Evolutionary conservation across 306 rosid species (phyloP).

Genomic region (Sicyos baderoa): DNA sequence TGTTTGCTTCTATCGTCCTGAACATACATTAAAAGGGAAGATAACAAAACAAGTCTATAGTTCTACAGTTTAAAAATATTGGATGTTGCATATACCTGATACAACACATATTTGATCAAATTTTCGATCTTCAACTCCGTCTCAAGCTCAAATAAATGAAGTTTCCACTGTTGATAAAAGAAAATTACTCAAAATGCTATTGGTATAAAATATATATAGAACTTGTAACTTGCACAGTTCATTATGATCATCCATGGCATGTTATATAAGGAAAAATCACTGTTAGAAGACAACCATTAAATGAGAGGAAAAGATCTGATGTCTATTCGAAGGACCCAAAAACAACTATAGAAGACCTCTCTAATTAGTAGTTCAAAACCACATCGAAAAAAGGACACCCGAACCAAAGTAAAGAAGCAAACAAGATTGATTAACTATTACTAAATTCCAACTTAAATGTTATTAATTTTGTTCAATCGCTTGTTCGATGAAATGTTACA

Average conservation of each 20-base stretch:
- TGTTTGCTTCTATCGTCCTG: slow-evolving; percentile 80
- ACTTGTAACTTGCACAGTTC: not conserved
- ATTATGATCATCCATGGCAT: not conserved
- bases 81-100: slow-evolving; percentile 45
- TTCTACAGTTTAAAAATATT: not conserved
- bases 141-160: slow-evolving; percentile 93
- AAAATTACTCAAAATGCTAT: slow-evolving; percentile 2
- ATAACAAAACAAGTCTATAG: not conserved
- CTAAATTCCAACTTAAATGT: not conserved
- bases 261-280: not conserved
- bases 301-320: not conserved
- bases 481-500: not conserved
- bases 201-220: not conserved
- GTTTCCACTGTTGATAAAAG: slow-evolving; percentile 70
- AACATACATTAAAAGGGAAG: not conserved
- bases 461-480: not conserved
- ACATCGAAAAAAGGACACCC: too few species aligned
- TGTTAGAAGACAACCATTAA: not conserved
- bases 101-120: slow-evolving; percentile 72
- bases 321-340: not conserved
- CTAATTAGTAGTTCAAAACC: too few species aligned
- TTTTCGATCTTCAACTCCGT: slow-evolving; percentile 69
- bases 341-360: not conserved
- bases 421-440: not conserved
- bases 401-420: not conserved